Base-by-base conservation (phyloP, 257 asterid species). In the Fraxinus cuspidata region DNA sequence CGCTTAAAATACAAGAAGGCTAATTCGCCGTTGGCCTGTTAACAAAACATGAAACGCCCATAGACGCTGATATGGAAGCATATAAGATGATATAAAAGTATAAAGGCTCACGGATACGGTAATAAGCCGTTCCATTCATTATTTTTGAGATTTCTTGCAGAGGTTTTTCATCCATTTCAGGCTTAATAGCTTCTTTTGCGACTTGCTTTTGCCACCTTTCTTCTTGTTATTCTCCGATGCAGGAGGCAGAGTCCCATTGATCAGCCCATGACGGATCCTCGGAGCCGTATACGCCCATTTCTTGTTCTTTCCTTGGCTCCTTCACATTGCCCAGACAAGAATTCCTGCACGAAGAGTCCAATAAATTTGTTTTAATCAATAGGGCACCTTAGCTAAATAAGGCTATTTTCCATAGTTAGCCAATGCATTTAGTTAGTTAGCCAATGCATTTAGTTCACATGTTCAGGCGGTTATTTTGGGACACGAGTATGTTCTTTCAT, bases 211-310 rank as follows among this genome's bases (percentile, higher is more conserved):
- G 11, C 27, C 32, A 8, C 7, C 63, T 19, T 73, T 73, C 29
- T 73, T 51, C 5, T n/a, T 13, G 25, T 58, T 23, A 21, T n/a
- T 58, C 66, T 58, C 29, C 4, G 67, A 12, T 18, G 38, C 67
- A 5, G 15, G 29, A 16, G 32, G 38, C 23, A 32, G 28, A 35
- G 7, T 40, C 42, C 66, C 73, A 75, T 49, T 75, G 78, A 60
- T 74, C 78, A 2, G 72, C 72, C 78, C 78, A 60, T 0, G 78
- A 63, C n/a, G 25, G 37, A 64, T 72, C 79, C 38, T 75, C 23
- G 8, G 79, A 75, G 40, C 34, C 27, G 18, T 29, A 49, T 29
- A 73, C 1, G 35, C 51, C 47, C 69, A 73, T 73, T 25, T 51
- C 10, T 29, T 21, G 3, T 73, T 63, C 40, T 21, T 70, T n/a